Percentiles rank a stretch among this genome's conserved stretches.
Conservation (phyloP, 176 grass and related monocot genomes). For the Eleusine coracana region DNA sequence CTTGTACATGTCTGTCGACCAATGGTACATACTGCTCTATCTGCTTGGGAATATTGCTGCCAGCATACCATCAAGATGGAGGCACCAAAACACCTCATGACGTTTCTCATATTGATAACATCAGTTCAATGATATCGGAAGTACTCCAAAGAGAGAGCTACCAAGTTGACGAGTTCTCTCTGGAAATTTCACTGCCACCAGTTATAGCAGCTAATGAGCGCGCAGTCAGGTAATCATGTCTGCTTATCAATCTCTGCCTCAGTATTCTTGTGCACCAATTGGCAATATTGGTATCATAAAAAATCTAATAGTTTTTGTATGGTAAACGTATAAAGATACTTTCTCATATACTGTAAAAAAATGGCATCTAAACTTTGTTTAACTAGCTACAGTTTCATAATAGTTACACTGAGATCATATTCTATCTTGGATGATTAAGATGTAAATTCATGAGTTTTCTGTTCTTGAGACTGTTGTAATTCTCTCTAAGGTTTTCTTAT, state of each 20-base stretch:
- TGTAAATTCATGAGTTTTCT: constrained; percentile 13
- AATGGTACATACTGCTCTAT: constrained; percentile 62
- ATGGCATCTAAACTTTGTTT: neutral
- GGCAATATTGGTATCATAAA: neutral
- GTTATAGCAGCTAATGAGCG: constrained; percentile 75
- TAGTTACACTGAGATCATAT: neutral
- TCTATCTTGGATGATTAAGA: constrained; percentile 16
- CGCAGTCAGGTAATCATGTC: constrained; percentile 58
- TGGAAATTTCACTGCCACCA: constrained; percentile 74
- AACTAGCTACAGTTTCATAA: constrained; percentile 14
- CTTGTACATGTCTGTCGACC: constrained; percentile 35
- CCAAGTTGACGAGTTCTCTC: constrained; percentile 65
- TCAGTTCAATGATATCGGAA: constrained; percentile 55
- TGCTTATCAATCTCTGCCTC: neutral
- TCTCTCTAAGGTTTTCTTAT: neutral
- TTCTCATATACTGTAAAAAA: constrained; percentile 1
- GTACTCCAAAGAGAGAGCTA: constrained; percentile 56
- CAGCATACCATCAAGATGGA: constrained; percentile 48
- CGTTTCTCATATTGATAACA: constrained; percentile 34
- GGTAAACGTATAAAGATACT: neutral
- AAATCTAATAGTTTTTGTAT: neutral
- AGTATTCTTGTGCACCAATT: neutral
- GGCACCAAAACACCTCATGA: neutral
- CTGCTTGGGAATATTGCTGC: constrained; percentile 78
- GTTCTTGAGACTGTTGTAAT: constrained; percentile 10